Percentiles rank a stretch among this genome's conserved stretches.
Evolutionary conservation across 2,329 filamentous ascomycete species (phyloP).

Genomic region (Pseudogymnoascus destructans): DNA sequence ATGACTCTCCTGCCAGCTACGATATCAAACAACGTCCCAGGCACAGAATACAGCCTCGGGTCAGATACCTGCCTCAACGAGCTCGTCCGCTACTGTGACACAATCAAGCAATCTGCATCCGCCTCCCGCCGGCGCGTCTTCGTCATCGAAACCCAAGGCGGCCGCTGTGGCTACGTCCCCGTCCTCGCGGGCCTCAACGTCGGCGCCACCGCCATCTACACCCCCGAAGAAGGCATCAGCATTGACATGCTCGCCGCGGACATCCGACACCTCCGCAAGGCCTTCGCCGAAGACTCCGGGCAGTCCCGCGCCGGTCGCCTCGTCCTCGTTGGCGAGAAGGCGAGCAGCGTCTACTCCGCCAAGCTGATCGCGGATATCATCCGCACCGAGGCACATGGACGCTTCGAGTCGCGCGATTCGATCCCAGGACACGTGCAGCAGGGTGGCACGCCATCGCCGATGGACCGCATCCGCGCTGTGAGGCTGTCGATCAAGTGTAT

Average conservation of each 20-base stretch:
- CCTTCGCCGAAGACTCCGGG: constrained; percentile 74
- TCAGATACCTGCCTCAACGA: constrained; percentile 96
- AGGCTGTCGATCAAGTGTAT: constrained; percentile 89
- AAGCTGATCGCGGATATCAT: constrained; percentile 94
- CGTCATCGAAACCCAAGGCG: constrained; percentile 95
- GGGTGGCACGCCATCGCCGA: constrained; percentile 80
- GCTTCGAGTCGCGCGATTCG: constrained; percentile 84
- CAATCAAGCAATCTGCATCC: constrained; percentile 92
- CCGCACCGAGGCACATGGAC: constrained; percentile 77
- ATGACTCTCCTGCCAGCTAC: constrained; percentile 89
- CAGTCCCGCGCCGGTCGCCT: constrained; percentile 83
- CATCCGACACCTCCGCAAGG: constrained; percentile 75
- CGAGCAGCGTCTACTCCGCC: constrained; percentile 79
- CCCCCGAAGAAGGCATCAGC: constrained; percentile 88
- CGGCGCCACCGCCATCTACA: constrained; percentile 87
- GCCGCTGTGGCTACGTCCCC: constrained; percentile 84
- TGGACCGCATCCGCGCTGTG: constrained; percentile 89
- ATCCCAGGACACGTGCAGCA: constrained; percentile 93
- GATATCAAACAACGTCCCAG: constrained; percentile 96
- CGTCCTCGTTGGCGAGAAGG: constrained; percentile 93
- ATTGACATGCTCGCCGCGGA: constrained; percentile 86
- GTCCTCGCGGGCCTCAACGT: constrained; percentile 84
- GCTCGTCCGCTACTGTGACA: constrained; percentile 88
- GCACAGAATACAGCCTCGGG: constrained; percentile 91
- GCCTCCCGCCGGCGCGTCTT: constrained; percentile 89